Percentiles rank a stretch among this genome's conserved stretches.
Conservation (phyloP, 139 green algal species). For the Chlorokybus atmophyticus region DNA sequence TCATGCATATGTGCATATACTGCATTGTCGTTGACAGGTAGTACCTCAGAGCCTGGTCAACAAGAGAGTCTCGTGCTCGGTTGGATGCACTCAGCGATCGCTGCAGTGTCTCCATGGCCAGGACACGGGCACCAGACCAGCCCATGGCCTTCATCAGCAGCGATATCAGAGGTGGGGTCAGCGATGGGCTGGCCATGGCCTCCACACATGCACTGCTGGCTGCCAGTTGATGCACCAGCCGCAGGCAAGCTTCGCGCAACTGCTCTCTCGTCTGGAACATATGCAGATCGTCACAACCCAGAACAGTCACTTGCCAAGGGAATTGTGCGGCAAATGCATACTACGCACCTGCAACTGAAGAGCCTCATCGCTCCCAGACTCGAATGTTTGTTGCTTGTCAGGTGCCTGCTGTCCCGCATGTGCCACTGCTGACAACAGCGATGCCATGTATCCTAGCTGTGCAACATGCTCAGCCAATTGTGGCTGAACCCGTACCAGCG, state of each 20-base stretch:
- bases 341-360: too few relatives aligned
- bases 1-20: neutral
- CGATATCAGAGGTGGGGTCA: neutral
- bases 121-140: constrained; percentile 16
- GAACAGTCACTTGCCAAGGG: too few relatives aligned
- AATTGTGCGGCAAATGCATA: too few relatives aligned
- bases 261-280: too few relatives aligned
- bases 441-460: constrained; percentile 25
- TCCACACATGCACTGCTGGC: constrained; percentile 15
- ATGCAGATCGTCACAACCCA: too few relatives aligned
- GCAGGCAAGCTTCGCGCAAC: constrained; percentile 10
- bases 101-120: constrained; percentile 24
- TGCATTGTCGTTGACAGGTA: neutral
- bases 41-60: constrained; percentile 17
- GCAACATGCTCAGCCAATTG: constrained; percentile 20
- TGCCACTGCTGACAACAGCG: constrained; percentile 21
- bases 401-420: too few relatives aligned
- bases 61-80: constrained; percentile 14
- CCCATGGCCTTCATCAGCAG: constrained; percentile 24
- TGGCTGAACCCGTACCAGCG: constrained; percentile 25
- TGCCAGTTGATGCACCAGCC: constrained; percentile 17
- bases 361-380: too few relatives aligned
- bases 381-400: too few relatives aligned
- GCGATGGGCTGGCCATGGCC: constrained; percentile 8
- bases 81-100: constrained; percentile 3